Evolutionary conservation across 768 basidiomycete species (phyloP).

Genomic region (Leccinum subtestaceum): DNA sequence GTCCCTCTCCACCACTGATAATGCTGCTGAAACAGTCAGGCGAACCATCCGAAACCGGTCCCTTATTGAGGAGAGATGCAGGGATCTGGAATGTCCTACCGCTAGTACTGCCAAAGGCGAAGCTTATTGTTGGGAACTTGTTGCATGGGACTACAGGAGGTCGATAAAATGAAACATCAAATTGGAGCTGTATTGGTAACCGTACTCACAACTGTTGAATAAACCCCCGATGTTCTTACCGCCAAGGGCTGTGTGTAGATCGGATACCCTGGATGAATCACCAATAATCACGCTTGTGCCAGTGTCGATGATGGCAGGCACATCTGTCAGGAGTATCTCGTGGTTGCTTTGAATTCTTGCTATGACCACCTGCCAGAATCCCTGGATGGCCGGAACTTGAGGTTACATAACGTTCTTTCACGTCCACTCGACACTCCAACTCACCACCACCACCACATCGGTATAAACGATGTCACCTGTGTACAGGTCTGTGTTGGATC

Average conservation of each 20-base stretch:
- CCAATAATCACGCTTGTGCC: background rate
- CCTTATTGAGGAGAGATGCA: background rate
- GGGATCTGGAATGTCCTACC: background rate
- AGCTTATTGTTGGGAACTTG: background rate
- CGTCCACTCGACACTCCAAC: background rate
- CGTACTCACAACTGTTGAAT: background rate
- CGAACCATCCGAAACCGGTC: background rate
- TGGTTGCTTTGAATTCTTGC: background rate
- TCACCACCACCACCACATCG: background rate
- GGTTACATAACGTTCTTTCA: background rate
- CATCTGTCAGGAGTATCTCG: background rate
- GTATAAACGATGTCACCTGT: background rate
- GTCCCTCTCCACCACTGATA: no score
- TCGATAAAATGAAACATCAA: background rate
- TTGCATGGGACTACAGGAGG: background rate
- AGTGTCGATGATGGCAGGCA: background rate
- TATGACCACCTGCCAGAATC: background rate
- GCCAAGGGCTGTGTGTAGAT: background rate
- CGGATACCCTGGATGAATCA: background rate
- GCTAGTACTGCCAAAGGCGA: background rate
- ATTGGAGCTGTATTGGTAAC: background rate
- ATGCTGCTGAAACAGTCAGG: background rate
- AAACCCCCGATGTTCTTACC: background rate
- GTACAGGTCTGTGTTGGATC: background rate
- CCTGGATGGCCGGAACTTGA: background rate